Evolutionary conservation across 805 yeast species (phyloP).

Genomic region (Candida ovalis): DNA sequence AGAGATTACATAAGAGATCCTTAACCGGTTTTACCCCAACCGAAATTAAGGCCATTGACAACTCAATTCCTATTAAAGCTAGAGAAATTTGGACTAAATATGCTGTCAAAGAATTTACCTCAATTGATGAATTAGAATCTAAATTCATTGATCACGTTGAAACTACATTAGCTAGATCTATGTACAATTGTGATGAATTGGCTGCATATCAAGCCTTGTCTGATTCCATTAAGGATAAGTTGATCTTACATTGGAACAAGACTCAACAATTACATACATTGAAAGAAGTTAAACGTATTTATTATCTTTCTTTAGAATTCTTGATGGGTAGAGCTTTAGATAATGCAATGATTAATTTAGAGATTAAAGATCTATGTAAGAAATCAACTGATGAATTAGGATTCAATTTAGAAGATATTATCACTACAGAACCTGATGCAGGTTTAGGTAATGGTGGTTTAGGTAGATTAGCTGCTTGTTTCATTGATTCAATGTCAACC

Average conservation of each 20-base stretch:
- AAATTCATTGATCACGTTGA: slow-evolving; percentile 83
- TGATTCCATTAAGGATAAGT: slow-evolving; percentile 68
- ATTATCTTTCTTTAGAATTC: slow-evolving; percentile 83
- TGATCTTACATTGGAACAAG: slow-evolving; percentile 85
- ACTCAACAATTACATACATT: slow-evolving; percentile 88
- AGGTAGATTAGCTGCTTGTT: slow-evolving; percentile 93
- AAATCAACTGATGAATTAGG: slow-evolving; percentile 70
- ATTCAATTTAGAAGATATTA: slow-evolving; percentile 79
- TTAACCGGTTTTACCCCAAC: slow-evolving; percentile 89
- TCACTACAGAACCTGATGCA: slow-evolving; percentile 88
- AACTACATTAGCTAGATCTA: slow-evolving; percentile 83
- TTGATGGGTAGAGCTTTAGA: slow-evolving; percentile 95
- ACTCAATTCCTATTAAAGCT: slow-evolving; percentile 73
- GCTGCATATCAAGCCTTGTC: slow-evolving; percentile 94
- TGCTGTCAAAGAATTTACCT: slow-evolving; percentile 47
- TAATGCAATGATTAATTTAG: slow-evolving; percentile 83
- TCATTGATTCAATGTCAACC: slow-evolving; percentile 82
- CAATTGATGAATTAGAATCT: slow-evolving; percentile 57
- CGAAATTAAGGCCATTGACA: slow-evolving; percentile 79
- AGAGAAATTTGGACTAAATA: slow-evolving; percentile 75
- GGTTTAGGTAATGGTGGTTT: slow-evolving; percentile 94
- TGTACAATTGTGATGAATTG: slow-evolving; percentile 86
- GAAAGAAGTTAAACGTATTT: slow-evolving; percentile 79
- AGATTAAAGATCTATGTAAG: slow-evolving; percentile 55
- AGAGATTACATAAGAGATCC: slow-evolving; percentile 57